These are phyloP conservation scores for Barbarea vulgaris DNA, from an alignment of 345 rosid genomes.

Conservation along the genomic window DNA sequence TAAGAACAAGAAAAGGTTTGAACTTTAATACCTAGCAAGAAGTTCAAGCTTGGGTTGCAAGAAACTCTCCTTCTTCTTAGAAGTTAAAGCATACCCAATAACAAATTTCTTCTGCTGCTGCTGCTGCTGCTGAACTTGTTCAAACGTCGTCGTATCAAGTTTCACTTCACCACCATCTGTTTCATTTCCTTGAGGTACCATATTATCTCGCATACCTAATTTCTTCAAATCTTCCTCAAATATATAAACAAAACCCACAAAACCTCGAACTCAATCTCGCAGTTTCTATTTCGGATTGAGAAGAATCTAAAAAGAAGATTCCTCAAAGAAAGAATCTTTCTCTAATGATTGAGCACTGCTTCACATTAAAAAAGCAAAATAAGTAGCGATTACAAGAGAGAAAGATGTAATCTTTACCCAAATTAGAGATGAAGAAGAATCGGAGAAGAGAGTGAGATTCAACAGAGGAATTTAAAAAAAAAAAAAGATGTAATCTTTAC, in stretches of 20 bases:
- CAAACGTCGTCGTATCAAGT: constrained; percentile 23
- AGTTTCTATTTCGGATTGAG: not conserved
- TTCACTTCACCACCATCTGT: constrained; percentile 29
- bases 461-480: not conserved
- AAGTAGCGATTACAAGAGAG: not conserved
- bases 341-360: not conserved
- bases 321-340: not conserved
- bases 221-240: constrained; percentile 6
- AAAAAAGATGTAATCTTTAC: not conserved
- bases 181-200: constrained; percentile 38
- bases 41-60: constrained; percentile 81
- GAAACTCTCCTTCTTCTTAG: constrained; percentile 88
- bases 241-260: not conserved
- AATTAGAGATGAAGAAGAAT: constrained; percentile 9
- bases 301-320: not conserved
- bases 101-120: constrained; percentile 39
- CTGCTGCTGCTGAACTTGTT: not conserved
- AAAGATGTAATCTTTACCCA: not conserved
- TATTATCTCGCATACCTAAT: constrained; percentile 45
- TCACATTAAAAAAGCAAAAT: not conserved
- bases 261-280: constrained; percentile 10
- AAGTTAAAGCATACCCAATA: constrained; percentile 85
- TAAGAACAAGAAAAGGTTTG: not conserved
- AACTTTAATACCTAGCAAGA: constrained; percentile 57
- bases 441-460: constrained; percentile 2